A percentile compares a stretch with the other conserved stretches of the same genome.
Conservation (phyloP, 2,329 filamentous ascomycete species). For the Massarina eburnea region DNA sequence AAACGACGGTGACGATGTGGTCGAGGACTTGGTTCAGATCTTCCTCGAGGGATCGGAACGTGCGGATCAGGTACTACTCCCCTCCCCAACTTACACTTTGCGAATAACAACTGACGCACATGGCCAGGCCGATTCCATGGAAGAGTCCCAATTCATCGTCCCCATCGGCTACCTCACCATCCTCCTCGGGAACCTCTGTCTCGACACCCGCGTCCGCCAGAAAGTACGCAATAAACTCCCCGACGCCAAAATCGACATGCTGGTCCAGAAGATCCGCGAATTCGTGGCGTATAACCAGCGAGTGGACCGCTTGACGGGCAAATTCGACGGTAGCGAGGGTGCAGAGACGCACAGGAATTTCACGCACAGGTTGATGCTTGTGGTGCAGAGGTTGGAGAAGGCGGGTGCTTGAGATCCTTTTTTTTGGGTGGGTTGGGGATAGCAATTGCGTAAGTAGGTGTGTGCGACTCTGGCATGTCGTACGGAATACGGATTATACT, state of each 20-base stretch:
- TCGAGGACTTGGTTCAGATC: slow-evolving; percentile 63
- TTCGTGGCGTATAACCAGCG: slow-evolving; percentile 63
- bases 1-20: slow-evolving; percentile 44
- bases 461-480: too few species aligned
- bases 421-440: neutral
- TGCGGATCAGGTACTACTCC: slow-evolving; percentile 69
- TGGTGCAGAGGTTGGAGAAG: slow-evolving; percentile 51
- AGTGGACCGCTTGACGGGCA: slow-evolving; percentile 52
- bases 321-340: slow-evolving; percentile 51
- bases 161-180: slow-evolving; percentile 85
- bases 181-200: slow-evolving; percentile 77
- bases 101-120: slow-evolving; percentile 13
- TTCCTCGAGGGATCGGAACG: slow-evolving; percentile 69
- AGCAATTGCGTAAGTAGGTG: too few species aligned
- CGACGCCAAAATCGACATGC: slow-evolving; percentile 49
- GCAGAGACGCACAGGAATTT: slow-evolving; percentile 52
- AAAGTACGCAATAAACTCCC: slow-evolving; percentile 49
- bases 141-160: slow-evolving; percentile 78
- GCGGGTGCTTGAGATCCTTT: slow-evolving; percentile 7
- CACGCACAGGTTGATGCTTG: slow-evolving; percentile 55
- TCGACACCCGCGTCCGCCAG: slow-evolving; percentile 52
- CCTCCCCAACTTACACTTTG: neutral
- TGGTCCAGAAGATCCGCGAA: slow-evolving; percentile 62
- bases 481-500: too few species aligned
- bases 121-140: slow-evolving; percentile 53